phyloP scores from a whole-genome alignment of 2,329 filamentous ascomycete genomes.

The Venturia aucupariae region DNA sequence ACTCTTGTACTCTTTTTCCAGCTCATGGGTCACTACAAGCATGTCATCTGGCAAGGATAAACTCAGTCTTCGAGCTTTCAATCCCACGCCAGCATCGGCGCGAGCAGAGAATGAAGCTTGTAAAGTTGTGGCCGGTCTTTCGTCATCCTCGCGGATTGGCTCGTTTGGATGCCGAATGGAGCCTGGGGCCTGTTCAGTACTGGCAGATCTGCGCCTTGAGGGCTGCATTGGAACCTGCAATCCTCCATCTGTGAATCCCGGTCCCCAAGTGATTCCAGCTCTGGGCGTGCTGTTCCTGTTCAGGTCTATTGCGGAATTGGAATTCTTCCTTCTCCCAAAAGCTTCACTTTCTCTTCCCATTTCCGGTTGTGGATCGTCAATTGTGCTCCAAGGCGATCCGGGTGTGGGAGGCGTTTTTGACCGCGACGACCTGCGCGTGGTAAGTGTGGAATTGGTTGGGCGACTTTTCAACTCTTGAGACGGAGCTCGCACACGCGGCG shows the following conservation, averaged over 20 bases:
- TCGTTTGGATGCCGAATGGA: conserved; percentile 9
- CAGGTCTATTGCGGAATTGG: neutral
- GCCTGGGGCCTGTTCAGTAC: conserved; percentile 26
- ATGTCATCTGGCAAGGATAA: conserved; percentile 66
- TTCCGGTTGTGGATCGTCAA: neutral
- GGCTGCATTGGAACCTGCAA: conserved; percentile 13
- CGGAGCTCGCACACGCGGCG: neutral
- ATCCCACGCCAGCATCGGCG: conserved; percentile 61
- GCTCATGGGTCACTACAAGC: conserved; percentile 58
- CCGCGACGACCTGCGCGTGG: conserved; percentile 5
- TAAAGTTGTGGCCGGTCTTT: neutral
- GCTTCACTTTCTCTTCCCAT: neutral
- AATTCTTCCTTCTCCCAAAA: neutral
- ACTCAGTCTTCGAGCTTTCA: conserved; percentile 72
- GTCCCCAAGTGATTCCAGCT: conserved; percentile 11
- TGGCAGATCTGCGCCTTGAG: conserved; percentile 27
- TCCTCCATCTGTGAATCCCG: conserved; percentile 6
- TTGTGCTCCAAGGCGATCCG: neutral
- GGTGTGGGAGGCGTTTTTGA: conserved; percentile 8
- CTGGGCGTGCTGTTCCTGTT: conserved; percentile 2
- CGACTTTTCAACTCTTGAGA: neutral
- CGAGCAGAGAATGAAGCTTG: conserved; percentile 37
- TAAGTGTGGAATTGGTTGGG: conserved; percentile 3
- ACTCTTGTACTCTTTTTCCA: conserved; percentile 60
- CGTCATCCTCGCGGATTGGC: conserved; percentile 6